These are phyloP conservation scores for Beauveria medogensis DNA, from an alignment of 2,329 filamentous ascomycete genomes.

Conservation along the genomic window DNA sequence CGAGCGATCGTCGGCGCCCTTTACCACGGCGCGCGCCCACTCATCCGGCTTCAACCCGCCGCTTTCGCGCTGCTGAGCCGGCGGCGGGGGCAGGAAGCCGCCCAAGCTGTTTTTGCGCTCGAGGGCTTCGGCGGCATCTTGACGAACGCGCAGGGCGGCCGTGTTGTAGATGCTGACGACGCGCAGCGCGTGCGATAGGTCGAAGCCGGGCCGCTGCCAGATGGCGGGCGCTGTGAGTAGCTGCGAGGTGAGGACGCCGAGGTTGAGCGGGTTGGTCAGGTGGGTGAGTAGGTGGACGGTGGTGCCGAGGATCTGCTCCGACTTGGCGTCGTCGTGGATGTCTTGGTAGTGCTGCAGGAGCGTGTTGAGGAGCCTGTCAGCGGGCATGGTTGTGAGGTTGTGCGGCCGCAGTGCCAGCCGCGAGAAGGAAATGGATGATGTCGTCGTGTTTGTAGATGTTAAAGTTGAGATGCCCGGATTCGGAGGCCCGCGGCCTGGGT, in stretches of 20 bases:
- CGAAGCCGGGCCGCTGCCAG: constrained; percentile 52
- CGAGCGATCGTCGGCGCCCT: constrained; percentile 50
- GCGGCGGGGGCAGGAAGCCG: constrained; percentile 16
- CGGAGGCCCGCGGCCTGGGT: background rate
- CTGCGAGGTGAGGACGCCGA: constrained; percentile 64
- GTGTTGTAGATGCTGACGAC: constrained; percentile 66
- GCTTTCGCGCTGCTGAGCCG: constrained; percentile 21
- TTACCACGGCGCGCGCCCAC: constrained; percentile 50
- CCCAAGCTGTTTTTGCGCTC: constrained; percentile 16
- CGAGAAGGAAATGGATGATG: background rate
- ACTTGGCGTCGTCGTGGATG: constrained; percentile 40
- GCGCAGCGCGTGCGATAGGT: constrained; percentile 54
- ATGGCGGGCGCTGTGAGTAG: constrained; percentile 63
- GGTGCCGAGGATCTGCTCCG: constrained; percentile 54
- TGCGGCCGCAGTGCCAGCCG: background rate
- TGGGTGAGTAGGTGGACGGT: constrained; percentile 60
- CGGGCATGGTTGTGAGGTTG: constrained; percentile 43
- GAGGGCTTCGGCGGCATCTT: constrained; percentile 34
- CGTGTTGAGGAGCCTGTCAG: constrained; percentile 58
- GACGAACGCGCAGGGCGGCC: constrained; percentile 48
- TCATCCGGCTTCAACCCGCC: constrained; percentile 40
- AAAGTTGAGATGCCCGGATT: background rate
- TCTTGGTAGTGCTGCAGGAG: constrained; percentile 54
- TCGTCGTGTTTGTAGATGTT: constrained; percentile 1
- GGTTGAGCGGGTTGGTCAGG: constrained; percentile 67